Evolutionary conservation across 306 rosid genomes (phyloP), one percentile per base, ranked within the genome.

Genomic region (Glycine tomentella): DNA sequence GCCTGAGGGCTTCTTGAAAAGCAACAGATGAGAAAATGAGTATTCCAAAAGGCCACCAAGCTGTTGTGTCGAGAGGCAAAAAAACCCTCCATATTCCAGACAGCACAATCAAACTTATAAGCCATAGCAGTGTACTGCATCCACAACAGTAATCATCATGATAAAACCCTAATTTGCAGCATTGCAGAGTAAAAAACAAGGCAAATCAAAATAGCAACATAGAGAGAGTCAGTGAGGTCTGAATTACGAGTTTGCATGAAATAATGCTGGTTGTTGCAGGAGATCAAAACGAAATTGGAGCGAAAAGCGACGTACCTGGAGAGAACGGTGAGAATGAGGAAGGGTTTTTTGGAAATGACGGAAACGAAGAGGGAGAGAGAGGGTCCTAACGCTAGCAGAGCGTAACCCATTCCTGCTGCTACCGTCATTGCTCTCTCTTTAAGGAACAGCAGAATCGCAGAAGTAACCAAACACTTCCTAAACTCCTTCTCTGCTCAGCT

Each of bases 21-120:
- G 90, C 87, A 80, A 95, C 91, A 0, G 97, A 92, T 0, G 99
- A 87, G 74, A 91, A 52, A 62, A 95, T 74, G 65, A 95, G 95
- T 7, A 90, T 48, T 25, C 82, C 90, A 69, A 89, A 92, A 8
- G 97, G 97, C 97, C 97, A 95, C 88, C 89, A 89, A 42, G 89
- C 1, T 0, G 87, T 55, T 33, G 91, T 58, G 15, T 83, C 86
- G 33, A 95, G 83, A 3, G 99, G 97, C 76, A 95, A 90, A 82
- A 95, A 92, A 7, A 83, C 90, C 77, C 99, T 91, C 99, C 99
- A 95, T 49, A 95, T 51, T 58, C 87, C 97, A 74, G 98, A 90
- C 71, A 95, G 80, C 79, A 90, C 74, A 11, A 95, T 95, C 89
- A 95, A 87, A 84, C 97, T 95, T 2, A 91, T 86, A 31, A 95